Percentiles rank a stretch among this genome's conserved stretches.
Evolutionary conservation across 1,284 basidiomycete species (phyloP).

Genomic region (Irpex rosettiformis): DNA sequence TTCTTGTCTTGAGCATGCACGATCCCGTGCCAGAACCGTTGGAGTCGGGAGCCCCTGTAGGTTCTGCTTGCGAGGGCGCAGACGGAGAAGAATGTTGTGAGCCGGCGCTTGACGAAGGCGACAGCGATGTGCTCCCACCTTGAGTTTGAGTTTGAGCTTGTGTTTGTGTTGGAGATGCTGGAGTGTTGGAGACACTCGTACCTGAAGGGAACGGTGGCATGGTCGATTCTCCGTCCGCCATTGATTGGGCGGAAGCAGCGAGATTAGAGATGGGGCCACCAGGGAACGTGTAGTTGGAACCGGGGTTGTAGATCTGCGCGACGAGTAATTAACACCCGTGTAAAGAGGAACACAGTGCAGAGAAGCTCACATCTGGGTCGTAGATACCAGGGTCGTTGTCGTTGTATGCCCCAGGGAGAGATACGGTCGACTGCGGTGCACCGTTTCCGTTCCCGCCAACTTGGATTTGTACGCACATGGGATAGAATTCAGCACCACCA

Average conservation of each 20-base stretch:
- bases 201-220: slow-evolving; percentile 14
- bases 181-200: slow-evolving; percentile 5
- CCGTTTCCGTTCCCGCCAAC: slow-evolving; percentile 51
- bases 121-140: neutral
- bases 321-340: neutral
- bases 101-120: slow-evolving; percentile 11
- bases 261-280: slow-evolving; percentile 32
- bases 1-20: slow-evolving; percentile 12
- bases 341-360: neutral
- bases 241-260: slow-evolving; percentile 16
- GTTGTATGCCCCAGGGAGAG: slow-evolving; percentile 63
- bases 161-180: neutral
- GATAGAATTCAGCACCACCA: slow-evolving; percentile 70
- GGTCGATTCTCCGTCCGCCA: slow-evolving; percentile 5
- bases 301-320: slow-evolving; percentile 32
- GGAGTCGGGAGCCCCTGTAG: slow-evolving; percentile 7
- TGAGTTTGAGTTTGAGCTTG: neutral
- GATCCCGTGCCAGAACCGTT: slow-evolving; percentile 9
- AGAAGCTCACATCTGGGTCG: slow-evolving; percentile 37
- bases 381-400: slow-evolving; percentile 61
- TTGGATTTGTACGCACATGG: slow-evolving; percentile 56
- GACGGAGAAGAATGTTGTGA: neutral
- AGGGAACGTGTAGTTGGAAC: slow-evolving; percentile 34
- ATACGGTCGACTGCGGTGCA: slow-evolving; percentile 46
- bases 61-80: neutral